Evolutionary conservation across 805 yeast species (phyloP).

Genomic region (Candida hispaniensis): DNA sequence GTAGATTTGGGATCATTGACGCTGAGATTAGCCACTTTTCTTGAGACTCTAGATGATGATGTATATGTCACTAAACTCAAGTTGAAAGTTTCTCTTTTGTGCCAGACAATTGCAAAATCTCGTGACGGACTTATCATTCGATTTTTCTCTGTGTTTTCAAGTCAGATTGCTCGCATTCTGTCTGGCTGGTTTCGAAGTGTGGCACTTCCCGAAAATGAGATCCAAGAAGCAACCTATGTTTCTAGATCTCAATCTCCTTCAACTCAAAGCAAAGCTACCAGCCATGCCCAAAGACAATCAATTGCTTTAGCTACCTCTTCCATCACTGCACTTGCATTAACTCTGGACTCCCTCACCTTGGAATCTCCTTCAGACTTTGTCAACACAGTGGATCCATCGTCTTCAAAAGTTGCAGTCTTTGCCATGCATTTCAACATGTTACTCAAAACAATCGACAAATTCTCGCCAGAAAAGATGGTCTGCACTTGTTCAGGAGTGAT

Average conservation of each 20-base stretch:
- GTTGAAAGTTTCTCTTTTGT: conserved; percentile 21
- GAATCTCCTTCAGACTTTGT: conserved; percentile 15
- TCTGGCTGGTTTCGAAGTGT: conserved; percentile 22
- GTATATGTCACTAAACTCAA: conserved; percentile 19
- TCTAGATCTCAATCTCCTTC: background rate
- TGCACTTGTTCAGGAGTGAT: conserved; percentile 12
- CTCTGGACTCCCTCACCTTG: conserved; percentile 9
- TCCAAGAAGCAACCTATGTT: background rate
- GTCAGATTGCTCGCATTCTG: conserved; percentile 21
- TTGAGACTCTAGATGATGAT: conserved; percentile 16
- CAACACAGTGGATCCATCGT: conserved; percentile 26
- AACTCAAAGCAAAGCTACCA: no score
- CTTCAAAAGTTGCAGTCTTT: conserved; percentile 34
- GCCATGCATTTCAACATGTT: conserved; percentile 39
- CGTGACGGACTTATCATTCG: conserved; percentile 22
- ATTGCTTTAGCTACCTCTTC: conserved; percentile 18
- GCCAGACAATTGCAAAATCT: conserved; percentile 22
- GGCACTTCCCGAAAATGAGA: conserved; percentile 17
- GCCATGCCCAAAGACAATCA: conserved; percentile 22
- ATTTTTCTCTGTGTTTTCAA: conserved; percentile 21
- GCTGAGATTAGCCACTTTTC: conserved; percentile 19
- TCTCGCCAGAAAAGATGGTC: conserved; percentile 24
- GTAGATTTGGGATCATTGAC: conserved; percentile 22
- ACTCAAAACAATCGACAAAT: conserved; percentile 36
- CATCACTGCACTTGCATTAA: conserved; percentile 7